Evolutionary conservation across 495 filamentous ascomycete genomes (phyloP).

Genomic region (Platismatia glauca): DNA sequence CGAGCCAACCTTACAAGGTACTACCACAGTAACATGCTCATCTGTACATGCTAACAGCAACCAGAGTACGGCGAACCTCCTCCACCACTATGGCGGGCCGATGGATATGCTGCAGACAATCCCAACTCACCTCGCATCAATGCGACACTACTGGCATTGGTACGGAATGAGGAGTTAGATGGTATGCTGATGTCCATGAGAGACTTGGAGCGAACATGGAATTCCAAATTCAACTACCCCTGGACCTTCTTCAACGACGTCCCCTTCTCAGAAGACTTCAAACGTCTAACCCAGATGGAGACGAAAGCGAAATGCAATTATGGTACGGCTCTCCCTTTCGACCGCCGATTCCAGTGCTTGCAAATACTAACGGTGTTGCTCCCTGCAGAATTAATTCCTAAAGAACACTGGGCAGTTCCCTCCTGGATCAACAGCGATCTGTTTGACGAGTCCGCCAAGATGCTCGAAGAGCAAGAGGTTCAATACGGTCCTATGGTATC

Average conservation of each 20-base stretch:
- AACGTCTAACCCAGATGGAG: slow-evolving; percentile 59
- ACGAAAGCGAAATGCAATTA: slow-evolving; percentile 82
- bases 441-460: slow-evolving; percentile 71
- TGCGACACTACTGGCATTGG: slow-evolving; percentile 83
- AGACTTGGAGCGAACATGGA: slow-evolving; percentile 92
- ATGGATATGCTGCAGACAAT: slow-evolving; percentile 67
- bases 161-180: slow-evolving; percentile 79
- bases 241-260: slow-evolving; percentile 99
- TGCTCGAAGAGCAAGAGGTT: slow-evolving; percentile 73
- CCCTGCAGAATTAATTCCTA: slow-evolving; percentile 66
- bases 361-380: not conserved
- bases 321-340: slow-evolving; percentile 41
- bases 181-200: slow-evolving; percentile 79
- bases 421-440: slow-evolving; percentile 85
- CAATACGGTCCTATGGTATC: slow-evolving; percentile 82
- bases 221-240: slow-evolving; percentile 98
- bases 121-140: slow-evolving; percentile 73
- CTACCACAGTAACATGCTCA: slow-evolving; percentile 24
- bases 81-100: slow-evolving; percentile 60
- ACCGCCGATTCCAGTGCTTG: not conserved
- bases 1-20: slow-evolving; percentile 81
- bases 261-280: slow-evolving; percentile 88
- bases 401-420: slow-evolving; percentile 89
- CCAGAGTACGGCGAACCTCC: slow-evolving; percentile 77
- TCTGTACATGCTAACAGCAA: slow-evolving; percentile 14